Base-by-base conservation (phyloP, 371 early-diverging fungal species). In the Apophysomyces elegans region DNA sequence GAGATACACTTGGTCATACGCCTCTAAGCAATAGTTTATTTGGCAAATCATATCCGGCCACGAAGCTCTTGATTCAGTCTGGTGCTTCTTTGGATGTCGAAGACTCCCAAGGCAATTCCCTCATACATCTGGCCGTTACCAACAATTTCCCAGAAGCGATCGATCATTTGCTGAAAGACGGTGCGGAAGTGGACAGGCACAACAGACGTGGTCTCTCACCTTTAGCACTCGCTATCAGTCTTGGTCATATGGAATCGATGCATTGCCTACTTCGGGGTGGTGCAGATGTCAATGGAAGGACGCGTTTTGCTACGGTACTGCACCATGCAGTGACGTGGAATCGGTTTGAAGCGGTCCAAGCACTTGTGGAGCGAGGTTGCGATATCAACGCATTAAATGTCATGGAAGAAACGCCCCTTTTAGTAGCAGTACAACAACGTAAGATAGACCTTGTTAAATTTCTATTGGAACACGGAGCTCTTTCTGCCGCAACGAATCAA, bases 1-100 rank as follows among this genome's bases (percentile, higher is more conserved):
- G 84, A 64, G 92, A 93, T 67, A 77, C 83, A 0, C 76, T 80
- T 43, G 92, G 92, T 13, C 90, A 92, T 68, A 86, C 89, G 1
- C 84, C 90, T 0, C 74, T 92, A 1, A 68, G 68, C 11, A 79
- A 78, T 41, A 63, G 72, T 6, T 58, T 77, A 16, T 77, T 81
- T 56, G 63, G 78, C 1, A 65, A 63, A 1, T 81, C 77, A 6
- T 44, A 73, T 0, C 59, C 47, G 1, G 73, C 74, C n/a, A 59
- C 75, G 21, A 66, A 76, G 56, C 60, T 79, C 18, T 58, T 86
- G 11, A 60, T 77, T 2, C 59, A 78, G 13, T 69, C 69, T 18
- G 78, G 83, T 4, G 72, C 78, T 7, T 68, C 78, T 3, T 61
- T 81, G 8, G 75, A 86, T 65, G 74, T 75, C 0, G 72, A 85